Base-by-base conservation (phyloP, 495 filamentous ascomycete species). In the Amniculicola lignicola region DNA sequence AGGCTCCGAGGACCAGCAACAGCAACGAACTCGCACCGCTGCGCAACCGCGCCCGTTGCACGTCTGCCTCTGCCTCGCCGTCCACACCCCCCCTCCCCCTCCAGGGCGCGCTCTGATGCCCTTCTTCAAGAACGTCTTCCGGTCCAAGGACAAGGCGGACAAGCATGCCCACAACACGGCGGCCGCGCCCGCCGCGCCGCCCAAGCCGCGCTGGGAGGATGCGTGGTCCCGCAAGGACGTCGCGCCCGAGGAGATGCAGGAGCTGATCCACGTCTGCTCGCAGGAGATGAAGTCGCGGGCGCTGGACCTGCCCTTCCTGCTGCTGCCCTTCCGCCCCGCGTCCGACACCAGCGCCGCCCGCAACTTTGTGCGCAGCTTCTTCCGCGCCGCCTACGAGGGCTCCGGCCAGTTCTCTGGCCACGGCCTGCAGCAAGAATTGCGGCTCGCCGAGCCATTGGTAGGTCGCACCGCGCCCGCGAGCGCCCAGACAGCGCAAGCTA, bases 401-500 rank as follows among this genome's bases (percentile, higher is more conserved):
- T 61, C 36, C 28, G 15, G 36, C 4, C 54, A 65, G 36, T 72
- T 54, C 46, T 76, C 71, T 47, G 91, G 90, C 19, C 81, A 87
- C 63, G 75, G 70, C 16, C 77, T 98, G 65, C 74, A 78, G 51
- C 90, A 92, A 71, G 94, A 98, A 73, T 75, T 98, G 59, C 85
- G 91, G 54, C 82, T 98, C 71, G 89, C 87, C 28, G 93, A 96
- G 69, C 93, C 93, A 35, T 89, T 95, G 85, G 92, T 96, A 45
- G 9, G 46, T n/a, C 21, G 24, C 22, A 46, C 14, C 15, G 63
- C 68, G 62, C 14, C 33, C 14, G 10, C n/a, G 31, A 28, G 43
- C 35, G 48, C 33, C 48, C 29, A 33, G 35, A 46, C 49, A 63
- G 29, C 29, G n/a, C 29, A 33, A 9, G 29, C 62, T 69, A 47